phyloP scores from a whole-genome alignment of 345 rosid species.

The Capsella bursapastoris region DNA sequence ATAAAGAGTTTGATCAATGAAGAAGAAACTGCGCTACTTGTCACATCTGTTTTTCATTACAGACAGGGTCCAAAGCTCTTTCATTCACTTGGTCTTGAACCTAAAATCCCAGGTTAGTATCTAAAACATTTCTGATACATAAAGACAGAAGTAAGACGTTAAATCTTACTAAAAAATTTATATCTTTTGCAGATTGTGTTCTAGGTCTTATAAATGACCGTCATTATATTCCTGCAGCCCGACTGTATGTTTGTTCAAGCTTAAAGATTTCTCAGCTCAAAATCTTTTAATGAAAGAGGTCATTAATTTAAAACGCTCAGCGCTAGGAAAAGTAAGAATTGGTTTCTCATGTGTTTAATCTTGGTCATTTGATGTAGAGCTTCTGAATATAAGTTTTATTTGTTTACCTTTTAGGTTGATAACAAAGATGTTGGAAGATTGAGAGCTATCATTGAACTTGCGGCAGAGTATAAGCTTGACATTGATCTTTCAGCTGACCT shows the following conservation, averaged over 20 bases:
- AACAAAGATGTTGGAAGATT: not conserved
- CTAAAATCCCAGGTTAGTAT: conserved; percentile 7
- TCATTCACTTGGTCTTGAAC: conserved; percentile 18
- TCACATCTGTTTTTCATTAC: conserved; percentile 23
- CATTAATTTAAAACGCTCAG: conserved; percentile 1
- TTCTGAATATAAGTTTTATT: no score
- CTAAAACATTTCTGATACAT: not conserved
- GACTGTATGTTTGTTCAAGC: conserved; percentile 20
- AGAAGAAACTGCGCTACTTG: conserved; percentile 29
- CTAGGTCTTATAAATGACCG: conserved; percentile 4
- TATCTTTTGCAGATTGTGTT: conserved; percentile 21
- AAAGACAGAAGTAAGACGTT: not conserved
- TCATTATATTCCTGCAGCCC: conserved; percentile 20
- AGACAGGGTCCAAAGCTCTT: conserved; percentile 24
- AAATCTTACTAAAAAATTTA: not conserved
- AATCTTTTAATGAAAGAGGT: conserved; percentile 16
- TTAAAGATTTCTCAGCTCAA: not conserved
- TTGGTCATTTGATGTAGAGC: not conserved
- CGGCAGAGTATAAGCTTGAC: conserved; percentile 2
- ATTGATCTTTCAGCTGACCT: conserved; percentile 24
- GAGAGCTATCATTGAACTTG: not conserved
- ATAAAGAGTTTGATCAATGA: conserved; percentile 12
- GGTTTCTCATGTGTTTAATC: not conserved
- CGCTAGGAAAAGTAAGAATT: conserved; percentile 1
- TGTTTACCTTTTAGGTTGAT: not conserved